These are phyloP conservation scores for Madurella mycetomatis DNA, from an alignment of 2,329 filamentous ascomycete species.

Conservation along the genomic window DNA sequence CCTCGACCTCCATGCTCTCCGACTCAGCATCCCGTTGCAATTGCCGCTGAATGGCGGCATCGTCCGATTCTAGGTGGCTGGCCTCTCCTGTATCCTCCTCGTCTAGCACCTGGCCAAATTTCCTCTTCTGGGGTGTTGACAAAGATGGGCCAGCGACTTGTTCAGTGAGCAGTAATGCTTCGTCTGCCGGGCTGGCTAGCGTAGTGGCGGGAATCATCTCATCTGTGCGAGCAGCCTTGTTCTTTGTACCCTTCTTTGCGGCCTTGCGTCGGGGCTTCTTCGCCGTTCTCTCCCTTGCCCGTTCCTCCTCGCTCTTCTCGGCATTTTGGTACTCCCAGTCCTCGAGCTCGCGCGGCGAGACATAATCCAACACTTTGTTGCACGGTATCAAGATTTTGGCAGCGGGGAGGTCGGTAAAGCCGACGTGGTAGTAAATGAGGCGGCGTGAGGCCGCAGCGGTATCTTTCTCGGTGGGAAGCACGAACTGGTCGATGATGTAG, in stretches of 20 bases:
- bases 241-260: background rate
- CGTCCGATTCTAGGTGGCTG: constrained; percentile 21
- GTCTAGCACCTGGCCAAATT: constrained; percentile 25
- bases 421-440: constrained; percentile 51
- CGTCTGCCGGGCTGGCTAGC: constrained; percentile 21
- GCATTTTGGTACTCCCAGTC: constrained; percentile 50
- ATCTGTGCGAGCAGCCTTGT: constrained; percentile 10
- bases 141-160: constrained; percentile 34
- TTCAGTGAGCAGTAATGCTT: constrained; percentile 28
- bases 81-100: constrained; percentile 18
- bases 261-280: constrained; percentile 1
- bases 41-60: constrained; percentile 31
- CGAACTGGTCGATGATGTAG: constrained; percentile 52
- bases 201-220: background rate
- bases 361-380: constrained; percentile 52
- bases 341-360: constrained; percentile 53
- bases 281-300: constrained; percentile 13
- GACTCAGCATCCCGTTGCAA: constrained; percentile 20
- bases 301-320: constrained; percentile 40
- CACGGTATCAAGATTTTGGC: constrained; percentile 44
- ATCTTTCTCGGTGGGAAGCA: constrained; percentile 37
- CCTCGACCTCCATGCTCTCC: background rate
- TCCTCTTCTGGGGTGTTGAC: constrained; percentile 37
- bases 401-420: constrained; percentile 49
- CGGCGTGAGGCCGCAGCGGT: constrained; percentile 32